A percentile compares a stretch with the other conserved stretches of the same genome.
Evolutionary conservation across 306 rosid genomes (phyloP).

Genomic region (Sicyos baderoa): DNA sequence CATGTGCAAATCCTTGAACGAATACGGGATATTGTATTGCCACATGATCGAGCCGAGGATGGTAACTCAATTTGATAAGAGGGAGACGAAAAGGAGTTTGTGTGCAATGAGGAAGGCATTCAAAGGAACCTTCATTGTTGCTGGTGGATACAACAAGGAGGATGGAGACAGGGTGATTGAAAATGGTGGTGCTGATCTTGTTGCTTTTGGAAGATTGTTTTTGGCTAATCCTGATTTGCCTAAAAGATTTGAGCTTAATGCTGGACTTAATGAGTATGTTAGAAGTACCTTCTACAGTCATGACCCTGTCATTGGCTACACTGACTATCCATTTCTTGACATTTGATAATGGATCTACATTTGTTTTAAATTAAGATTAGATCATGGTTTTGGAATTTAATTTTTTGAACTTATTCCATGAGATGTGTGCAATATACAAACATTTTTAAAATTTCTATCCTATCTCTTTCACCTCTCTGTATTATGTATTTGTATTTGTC

Average conservation of each 20-base stretch:
- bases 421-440: too few relatives aligned
- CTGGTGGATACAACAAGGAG: conserved; percentile 21
- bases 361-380: too few relatives aligned
- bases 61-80: background rate
- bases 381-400: too few relatives aligned
- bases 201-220: conserved; percentile 21
- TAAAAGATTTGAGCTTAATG: conserved; percentile 18
- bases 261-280: conserved; percentile 19
- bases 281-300: conserved; percentile 2
- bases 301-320: conserved; percentile 22
- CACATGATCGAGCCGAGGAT: conserved; percentile 70
- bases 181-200: conserved; percentile 19
- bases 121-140: conserved; percentile 21
- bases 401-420: too few relatives aligned
- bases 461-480: too few relatives aligned
- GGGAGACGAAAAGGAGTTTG: background rate
- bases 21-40: conserved; percentile 39
- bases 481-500: too few relatives aligned
- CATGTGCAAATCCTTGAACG: conserved; percentile 44
- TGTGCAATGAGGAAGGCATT: conserved; percentile 32
- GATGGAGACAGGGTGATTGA: conserved; percentile 18
- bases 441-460: too few relatives aligned
- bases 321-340: too few relatives aligned
- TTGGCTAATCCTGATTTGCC: conserved; percentile 29
- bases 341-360: too few relatives aligned